Percentiles rank a stretch among this genome's conserved stretches.
These are phyloP conservation scores for Cutaneotrichosporon mucoides DNA, from an alignment of 1,284 basidiomycete genomes.

Conservation along the genomic window DNA sequence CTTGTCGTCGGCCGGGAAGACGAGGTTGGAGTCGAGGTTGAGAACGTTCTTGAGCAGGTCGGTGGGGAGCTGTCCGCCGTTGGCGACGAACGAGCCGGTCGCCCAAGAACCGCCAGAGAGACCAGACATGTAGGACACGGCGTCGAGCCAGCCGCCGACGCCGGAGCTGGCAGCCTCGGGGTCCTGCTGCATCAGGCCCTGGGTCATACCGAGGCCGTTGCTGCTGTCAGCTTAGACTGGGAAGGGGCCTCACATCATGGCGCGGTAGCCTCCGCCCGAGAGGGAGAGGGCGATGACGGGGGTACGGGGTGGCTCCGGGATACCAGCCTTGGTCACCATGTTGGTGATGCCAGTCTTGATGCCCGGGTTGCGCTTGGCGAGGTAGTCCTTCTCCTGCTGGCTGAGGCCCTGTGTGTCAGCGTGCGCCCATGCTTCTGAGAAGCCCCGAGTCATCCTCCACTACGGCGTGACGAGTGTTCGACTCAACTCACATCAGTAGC, in stretches of 20 bases:
- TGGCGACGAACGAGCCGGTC: conserved; percentile 42
- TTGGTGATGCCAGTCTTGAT: conserved; percentile 30
- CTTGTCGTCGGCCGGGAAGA: conserved; percentile 70
- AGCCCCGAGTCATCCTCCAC: too few species aligned
- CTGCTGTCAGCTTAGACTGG: not conserved
- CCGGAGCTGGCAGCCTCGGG: conserved; percentile 10
- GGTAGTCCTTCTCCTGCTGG: conserved; percentile 33
- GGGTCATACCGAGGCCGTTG: conserved; percentile 21
- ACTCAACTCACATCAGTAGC: conserved; percentile 34
- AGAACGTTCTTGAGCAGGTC: conserved; percentile 44
- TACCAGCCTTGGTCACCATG: conserved; percentile 25
- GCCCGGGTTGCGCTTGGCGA: conserved; percentile 23
- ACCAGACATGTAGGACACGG: conserved; percentile 45
- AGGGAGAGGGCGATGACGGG: conserved; percentile 50
- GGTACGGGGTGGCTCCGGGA: conserved; percentile 37
- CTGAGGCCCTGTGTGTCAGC: conserved; percentile 26
- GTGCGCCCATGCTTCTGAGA: too few species aligned
- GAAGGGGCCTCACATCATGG: conserved; percentile 46
- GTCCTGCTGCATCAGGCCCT: conserved; percentile 10
- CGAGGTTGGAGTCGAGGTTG: conserved; percentile 51
- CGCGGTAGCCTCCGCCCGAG: conserved; percentile 52
- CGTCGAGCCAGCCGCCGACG: conserved; percentile 44
- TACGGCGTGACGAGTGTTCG: too few species aligned
- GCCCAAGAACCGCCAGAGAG: conserved; percentile 48
- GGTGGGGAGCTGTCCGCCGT: conserved; percentile 36